Conservation (phyloP, 208 protist genomes). For the Sergeia podlipaevii region DNA sequence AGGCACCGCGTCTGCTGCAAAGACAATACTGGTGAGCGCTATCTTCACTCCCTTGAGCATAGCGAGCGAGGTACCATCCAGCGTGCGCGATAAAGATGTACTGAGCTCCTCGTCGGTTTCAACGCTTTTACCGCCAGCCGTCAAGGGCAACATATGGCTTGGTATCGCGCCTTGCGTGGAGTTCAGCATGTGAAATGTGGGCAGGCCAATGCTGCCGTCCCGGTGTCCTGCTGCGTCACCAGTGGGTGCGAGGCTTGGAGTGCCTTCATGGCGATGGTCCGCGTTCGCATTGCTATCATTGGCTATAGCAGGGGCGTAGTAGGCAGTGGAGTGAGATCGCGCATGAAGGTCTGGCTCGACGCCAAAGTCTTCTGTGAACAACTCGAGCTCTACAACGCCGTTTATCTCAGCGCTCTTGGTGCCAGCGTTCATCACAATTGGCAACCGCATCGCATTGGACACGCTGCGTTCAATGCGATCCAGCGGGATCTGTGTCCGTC, state of each 20-base stretch:
- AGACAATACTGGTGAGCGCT: slow-evolving; percentile 22
- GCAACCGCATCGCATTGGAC: slow-evolving; percentile 35
- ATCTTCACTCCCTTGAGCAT: too few species aligned
- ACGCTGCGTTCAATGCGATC: slow-evolving; percentile 18
- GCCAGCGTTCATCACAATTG: slow-evolving; percentile 37
- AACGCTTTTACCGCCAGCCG: neutral
- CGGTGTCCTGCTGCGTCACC: neutral
- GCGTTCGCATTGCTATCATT: neutral
- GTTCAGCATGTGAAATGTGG: neutral
- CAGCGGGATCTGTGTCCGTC: slow-evolving; percentile 49
- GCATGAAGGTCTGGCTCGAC: neutral
- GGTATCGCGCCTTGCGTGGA: too few species aligned
- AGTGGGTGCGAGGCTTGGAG: neutral
- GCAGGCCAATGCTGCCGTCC: neutral
- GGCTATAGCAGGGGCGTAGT: too few species aligned
- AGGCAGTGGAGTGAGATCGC: slow-evolving; percentile 17
- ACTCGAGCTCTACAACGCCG: slow-evolving; percentile 41
- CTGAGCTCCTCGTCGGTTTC: too few species aligned
- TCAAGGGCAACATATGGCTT: neutral
- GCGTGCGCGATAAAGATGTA: neutral
- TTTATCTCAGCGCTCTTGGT: slow-evolving; percentile 32
- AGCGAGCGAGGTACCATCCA: neutral
- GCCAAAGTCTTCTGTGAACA: slow-evolving; percentile 48
- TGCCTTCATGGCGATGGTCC: neutral
- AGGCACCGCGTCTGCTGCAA: slow-evolving; percentile 14